These are phyloP conservation scores for Metarhizium humberi DNA, from an alignment of 2,329 filamentous ascomycete genomes.

Conservation along the genomic window DNA sequence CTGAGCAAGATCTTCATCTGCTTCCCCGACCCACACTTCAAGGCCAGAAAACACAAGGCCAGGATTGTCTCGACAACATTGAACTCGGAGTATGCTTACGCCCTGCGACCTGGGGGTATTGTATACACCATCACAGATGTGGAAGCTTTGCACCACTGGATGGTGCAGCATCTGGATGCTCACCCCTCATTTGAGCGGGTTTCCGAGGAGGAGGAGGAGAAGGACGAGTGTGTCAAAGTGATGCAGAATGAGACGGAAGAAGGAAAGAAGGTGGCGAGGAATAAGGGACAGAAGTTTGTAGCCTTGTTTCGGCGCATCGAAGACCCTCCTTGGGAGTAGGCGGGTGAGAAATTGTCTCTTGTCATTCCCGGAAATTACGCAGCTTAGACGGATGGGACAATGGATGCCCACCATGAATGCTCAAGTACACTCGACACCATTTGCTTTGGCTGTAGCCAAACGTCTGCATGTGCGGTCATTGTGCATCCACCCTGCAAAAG, in stretches of 20 bases:
- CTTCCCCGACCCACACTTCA: slow-evolving; percentile 98
- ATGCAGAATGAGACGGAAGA: slow-evolving; percentile 89
- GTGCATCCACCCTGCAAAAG: too few relatives aligned
- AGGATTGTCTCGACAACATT: slow-evolving; percentile 84
- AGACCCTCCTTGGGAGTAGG: slow-evolving; percentile 65
- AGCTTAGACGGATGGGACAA: too few relatives aligned
- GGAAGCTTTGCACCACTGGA: slow-evolving; percentile 87
- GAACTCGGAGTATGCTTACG: slow-evolving; percentile 89
- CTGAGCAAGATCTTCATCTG: slow-evolving; percentile 92
- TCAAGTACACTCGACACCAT: too few relatives aligned
- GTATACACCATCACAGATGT: slow-evolving; percentile 98
- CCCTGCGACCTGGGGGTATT: slow-evolving; percentile 70
- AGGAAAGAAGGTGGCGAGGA: slow-evolving; percentile 90
- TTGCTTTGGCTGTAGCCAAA: too few relatives aligned
- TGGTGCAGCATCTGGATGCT: slow-evolving; percentile 74
- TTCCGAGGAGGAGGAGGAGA: slow-evolving; percentile 53
- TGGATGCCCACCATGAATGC: too few relatives aligned
- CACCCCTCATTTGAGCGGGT: slow-evolving; percentile 75
- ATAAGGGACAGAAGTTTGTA: slow-evolving; percentile 84
- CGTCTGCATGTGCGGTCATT: too few relatives aligned
- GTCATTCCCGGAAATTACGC: neutral
- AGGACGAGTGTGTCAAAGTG: slow-evolving; percentile 60
- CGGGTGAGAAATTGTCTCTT: neutral
- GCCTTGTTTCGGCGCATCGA: slow-evolving; percentile 75
- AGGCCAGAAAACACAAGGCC: slow-evolving; percentile 93